Conservation (phyloP, 768 basidiomycete genomes). For the Mycena galericulata region DNA sequence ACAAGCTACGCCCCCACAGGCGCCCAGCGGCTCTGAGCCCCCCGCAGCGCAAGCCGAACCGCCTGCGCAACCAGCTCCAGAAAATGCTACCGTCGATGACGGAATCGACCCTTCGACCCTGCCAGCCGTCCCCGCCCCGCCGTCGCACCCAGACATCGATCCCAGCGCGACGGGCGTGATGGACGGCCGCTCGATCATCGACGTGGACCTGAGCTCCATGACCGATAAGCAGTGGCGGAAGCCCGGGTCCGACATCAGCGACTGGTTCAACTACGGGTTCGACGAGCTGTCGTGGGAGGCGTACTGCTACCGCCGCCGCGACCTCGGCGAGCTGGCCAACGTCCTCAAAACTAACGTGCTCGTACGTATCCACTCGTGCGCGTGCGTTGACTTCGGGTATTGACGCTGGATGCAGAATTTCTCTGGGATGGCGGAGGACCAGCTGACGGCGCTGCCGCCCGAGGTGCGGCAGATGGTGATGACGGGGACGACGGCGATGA, state of each 20-base stretch:
- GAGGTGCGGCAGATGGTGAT: constrained; percentile 91
- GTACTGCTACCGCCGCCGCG: constrained; percentile 87
- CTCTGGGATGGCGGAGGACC: constrained; percentile 85
- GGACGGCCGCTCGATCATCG: constrained; percentile 84
- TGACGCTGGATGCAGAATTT: constrained; percentile 67
- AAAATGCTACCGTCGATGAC: constrained; percentile 50
- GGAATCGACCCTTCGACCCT: constrained; percentile 74
- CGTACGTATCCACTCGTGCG: constrained; percentile 57
- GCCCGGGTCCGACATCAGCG: constrained; percentile 92
- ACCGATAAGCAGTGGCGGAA: constrained; percentile 91
- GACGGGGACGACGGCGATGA: constrained; percentile 83
- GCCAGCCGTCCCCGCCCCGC: constrained; percentile 76
- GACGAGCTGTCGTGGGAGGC: constrained; percentile 97
- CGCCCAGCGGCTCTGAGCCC: constrained; percentile 11
- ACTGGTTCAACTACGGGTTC: constrained; percentile 99
- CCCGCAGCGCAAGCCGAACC: constrained; percentile 26
- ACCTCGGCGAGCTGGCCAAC: constrained; percentile 82
- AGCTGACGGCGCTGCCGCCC: constrained; percentile 79
- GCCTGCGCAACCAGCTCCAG: constrained; percentile 26
- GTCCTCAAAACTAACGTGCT: constrained; percentile 87
- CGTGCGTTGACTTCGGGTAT: constrained; percentile 23
- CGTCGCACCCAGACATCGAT: constrained; percentile 85
- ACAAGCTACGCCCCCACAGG: constrained; percentile 9
- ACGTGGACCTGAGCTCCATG: constrained; percentile 82
- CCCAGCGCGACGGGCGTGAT: constrained; percentile 72